These are phyloP conservation scores for Fraxinus sp. DNA, from an alignment of 305 asterid species.

Conservation along the genomic window DNA sequence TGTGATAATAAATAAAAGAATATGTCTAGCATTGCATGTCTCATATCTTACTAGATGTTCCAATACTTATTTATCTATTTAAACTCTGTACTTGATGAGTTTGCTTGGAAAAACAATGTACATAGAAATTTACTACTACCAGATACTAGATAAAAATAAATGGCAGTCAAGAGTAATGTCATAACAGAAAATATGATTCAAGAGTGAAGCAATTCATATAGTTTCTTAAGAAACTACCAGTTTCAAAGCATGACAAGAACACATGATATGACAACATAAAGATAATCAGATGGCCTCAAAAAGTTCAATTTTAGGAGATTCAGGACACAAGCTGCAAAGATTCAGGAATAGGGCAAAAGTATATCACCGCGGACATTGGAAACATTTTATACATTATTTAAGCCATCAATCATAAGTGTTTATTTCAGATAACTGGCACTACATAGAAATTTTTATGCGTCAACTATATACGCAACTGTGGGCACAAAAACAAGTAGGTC, in stretches of 20 bases:
- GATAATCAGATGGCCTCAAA: not conserved
- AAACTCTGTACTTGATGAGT: conserved; percentile 12
- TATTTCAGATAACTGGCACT: not conserved
- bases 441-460: not conserved
- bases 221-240: not conserved
- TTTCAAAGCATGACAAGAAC: not conserved
- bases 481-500: not conserved
- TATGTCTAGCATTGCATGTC: conserved; percentile 18
- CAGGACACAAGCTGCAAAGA: not conserved
- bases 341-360: not conserved
- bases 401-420: not conserved
- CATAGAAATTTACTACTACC: not conserved
- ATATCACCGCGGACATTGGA: not conserved
- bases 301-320: not conserved
- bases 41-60: conserved; percentile 6
- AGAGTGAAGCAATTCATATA: not conserved
- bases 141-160: not conserved
- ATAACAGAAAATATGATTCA: conserved; percentile 7
- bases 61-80: not conserved
- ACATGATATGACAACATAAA: not conserved
- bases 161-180: conserved; percentile 8
- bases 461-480: not conserved
- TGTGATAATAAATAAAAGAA: conserved; percentile 20
- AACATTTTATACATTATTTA: not conserved
- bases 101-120: conserved; percentile 3